Evolutionary conservation across 2,329 filamentous ascomycete genomes (phyloP).

Genomic region (Aphanoascus verrucosus): DNA sequence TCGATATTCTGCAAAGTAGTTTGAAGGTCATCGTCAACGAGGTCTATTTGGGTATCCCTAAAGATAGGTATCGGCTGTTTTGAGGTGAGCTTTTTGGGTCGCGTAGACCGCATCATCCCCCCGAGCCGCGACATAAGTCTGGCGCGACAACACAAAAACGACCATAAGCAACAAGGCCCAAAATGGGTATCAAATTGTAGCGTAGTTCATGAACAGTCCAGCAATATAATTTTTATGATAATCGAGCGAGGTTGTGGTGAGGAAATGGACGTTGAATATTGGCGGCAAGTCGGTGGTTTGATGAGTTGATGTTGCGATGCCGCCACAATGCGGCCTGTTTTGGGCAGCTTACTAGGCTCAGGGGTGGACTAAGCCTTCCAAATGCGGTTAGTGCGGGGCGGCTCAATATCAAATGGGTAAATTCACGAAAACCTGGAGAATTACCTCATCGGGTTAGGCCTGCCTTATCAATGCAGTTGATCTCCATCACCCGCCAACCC

Average conservation of each 20-base stretch:
- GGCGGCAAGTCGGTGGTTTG: constrained; percentile 27
- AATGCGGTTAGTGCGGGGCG: constrained; percentile 35
- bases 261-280: constrained; percentile 26
- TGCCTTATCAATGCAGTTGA: neutral
- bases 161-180: constrained; percentile 40
- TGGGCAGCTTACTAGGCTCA: constrained; percentile 34
- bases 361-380: constrained; percentile 34
- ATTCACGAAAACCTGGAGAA: constrained; percentile 19
- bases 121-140: constrained; percentile 38
- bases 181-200: constrained; percentile 57
- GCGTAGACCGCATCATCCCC: constrained; percentile 38
- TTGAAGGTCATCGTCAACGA: constrained; percentile 74
- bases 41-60: constrained; percentile 81
- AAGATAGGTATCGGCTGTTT: constrained; percentile 82
- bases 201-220: constrained; percentile 45
- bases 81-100: constrained; percentile 66
- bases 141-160: constrained; percentile 29
- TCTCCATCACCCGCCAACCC: neutral
- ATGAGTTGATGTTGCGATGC: constrained; percentile 38
- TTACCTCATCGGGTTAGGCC: constrained; percentile 14
- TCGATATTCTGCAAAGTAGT: constrained; percentile 75
- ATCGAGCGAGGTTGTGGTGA: constrained; percentile 41
- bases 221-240: constrained; percentile 47
- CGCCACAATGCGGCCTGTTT: constrained; percentile 32
- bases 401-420: constrained; percentile 29